Evolutionary conservation across 2,329 filamentous ascomycete genomes (phyloP).

Genomic region (Podosphaera fusca): DNA sequence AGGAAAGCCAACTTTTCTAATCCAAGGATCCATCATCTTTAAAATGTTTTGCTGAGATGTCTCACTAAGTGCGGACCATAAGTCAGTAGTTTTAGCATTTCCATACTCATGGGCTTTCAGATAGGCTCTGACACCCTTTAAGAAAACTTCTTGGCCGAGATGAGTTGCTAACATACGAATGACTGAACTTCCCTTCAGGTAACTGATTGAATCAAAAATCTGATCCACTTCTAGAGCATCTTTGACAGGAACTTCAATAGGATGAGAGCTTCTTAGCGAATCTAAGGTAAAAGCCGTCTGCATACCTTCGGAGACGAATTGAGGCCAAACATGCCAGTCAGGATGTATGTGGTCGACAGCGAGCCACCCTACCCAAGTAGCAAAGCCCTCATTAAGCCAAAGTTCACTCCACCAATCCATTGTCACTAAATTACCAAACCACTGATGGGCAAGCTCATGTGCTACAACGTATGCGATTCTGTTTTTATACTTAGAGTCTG

Average conservation of each 20-base stretch:
- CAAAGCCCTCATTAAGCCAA: conserved; percentile 78
- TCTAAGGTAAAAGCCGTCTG: conserved; percentile 82
- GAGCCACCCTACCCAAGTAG: conserved; percentile 87
- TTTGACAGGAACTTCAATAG: conserved; percentile 84
- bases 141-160: conserved; percentile 67
- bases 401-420: conserved; percentile 88
- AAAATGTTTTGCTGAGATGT: conserved; percentile 74
- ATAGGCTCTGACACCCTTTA: conserved; percentile 76
- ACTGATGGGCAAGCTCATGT: conserved; percentile 92
- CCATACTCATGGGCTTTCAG: conserved; percentile 72
- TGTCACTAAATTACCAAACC: conserved; percentile 87
- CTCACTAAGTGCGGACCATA: conserved; percentile 74
- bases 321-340: conserved; percentile 93
- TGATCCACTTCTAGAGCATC: conserved; percentile 93
- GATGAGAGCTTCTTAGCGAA: conserved; percentile 73
- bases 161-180: conserved; percentile 91
- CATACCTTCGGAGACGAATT: conserved; percentile 89
- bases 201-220: conserved; percentile 93
- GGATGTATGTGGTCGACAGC: conserved; percentile 65
- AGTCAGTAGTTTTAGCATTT: conserved; percentile 73
- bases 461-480: conserved; percentile 90
- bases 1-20: conserved; percentile 84
- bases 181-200: conserved; percentile 85
- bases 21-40: conserved; percentile 82
- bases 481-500: conserved; percentile 77